Base-by-base conservation (phyloP, 2,329 filamentous ascomycete species). In the Paecilomyces sp. region DNA sequence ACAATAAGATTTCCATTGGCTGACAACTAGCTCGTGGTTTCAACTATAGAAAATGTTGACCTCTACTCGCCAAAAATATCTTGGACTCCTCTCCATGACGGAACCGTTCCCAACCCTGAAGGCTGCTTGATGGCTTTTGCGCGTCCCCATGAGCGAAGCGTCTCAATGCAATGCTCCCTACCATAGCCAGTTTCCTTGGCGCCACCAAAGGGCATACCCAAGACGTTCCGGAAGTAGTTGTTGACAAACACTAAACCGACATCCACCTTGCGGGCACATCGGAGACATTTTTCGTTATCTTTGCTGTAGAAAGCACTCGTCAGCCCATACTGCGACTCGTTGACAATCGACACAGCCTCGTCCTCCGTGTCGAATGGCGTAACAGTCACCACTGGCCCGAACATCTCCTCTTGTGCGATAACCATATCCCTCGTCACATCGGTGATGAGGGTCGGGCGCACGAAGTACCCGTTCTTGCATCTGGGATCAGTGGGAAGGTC, bases 241-340 rank as follows among this genome's bases (percentile, higher is more conserved):
- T 64, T 64, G 30, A 64, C 41, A 15, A 54, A 60, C 8, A 64
- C 61, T 41, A 61, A 61, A 15, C 62, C 62, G 9, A 58, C 50
- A 47, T 64, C 61, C 28, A 61, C 34, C 59, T 56, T 57, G n/a
- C 54, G 30, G 15, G 83, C 87, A 51, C 88, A 74, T 34, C 75
- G 74, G 62, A 90, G 78, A 34, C 83, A 87, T 53, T 89, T 82
- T 33, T 83, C 81, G 73, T 88, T 84, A 65, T 81, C 84, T 80
- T 86, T 84, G 76, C 90, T 90, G 25, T 55, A 74, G 60, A 77
- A 67, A 57, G 73, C 71, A 13, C 71, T 70, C 11, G 67, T 67
- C 4, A 74, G 64, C 3, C 71, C 70, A 55, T 74, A 74, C 25
- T 66, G 67, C 3, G 70, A 69, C 54, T 72, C 67, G 52, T 73